phyloP scores from a whole-genome alignment of 2,329 filamentous ascomycete species.

The Aspergillus tanneri region DNA sequence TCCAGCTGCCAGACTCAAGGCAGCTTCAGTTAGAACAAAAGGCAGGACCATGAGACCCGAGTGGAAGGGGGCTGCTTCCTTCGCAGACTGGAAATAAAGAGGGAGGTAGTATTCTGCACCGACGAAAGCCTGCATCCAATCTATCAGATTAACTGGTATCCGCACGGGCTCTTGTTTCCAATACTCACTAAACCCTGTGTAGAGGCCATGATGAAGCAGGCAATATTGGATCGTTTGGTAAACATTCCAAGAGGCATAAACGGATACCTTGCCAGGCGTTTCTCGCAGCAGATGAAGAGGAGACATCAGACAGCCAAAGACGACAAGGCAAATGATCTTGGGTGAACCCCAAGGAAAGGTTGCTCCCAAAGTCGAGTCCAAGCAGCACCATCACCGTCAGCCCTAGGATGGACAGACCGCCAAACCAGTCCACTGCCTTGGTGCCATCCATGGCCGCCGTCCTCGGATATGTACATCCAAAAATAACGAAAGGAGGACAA shows the following conservation, averaged over 20 bases:
- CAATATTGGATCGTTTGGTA: slow-evolving; percentile 55
- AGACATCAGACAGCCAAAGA: slow-evolving; percentile 51
- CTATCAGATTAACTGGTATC: neutral
- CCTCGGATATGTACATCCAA: slow-evolving; percentile 56
- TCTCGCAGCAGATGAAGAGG: slow-evolving; percentile 63
- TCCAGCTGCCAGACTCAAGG: slow-evolving; percentile 48
- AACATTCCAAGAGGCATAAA: slow-evolving; percentile 69
- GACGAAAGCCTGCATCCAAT: slow-evolving; percentile 60
- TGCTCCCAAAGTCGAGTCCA: slow-evolving; percentile 55
- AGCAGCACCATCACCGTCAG: slow-evolving; percentile 54
- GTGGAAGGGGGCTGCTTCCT: slow-evolving; percentile 59
- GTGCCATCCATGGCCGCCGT: slow-evolving; percentile 52
- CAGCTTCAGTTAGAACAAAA: slow-evolving; percentile 51
- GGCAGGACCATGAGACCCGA: slow-evolving; percentile 62
- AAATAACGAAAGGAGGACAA: slow-evolving; percentile 52
- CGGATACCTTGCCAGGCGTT: slow-evolving; percentile 62
- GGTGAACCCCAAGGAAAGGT: slow-evolving; percentile 55
- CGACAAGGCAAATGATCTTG: slow-evolving; percentile 56
- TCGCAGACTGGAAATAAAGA: slow-evolving; percentile 69
- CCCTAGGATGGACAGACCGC: slow-evolving; percentile 52
- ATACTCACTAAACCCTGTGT: slow-evolving; percentile 46
- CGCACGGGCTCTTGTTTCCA: neutral
- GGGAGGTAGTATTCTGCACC: slow-evolving; percentile 69
- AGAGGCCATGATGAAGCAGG: slow-evolving; percentile 53
- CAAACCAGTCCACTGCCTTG: slow-evolving; percentile 55